Conservation (phyloP, 345 rosid genomes). For the Sonneratia caseolaris region DNA sequence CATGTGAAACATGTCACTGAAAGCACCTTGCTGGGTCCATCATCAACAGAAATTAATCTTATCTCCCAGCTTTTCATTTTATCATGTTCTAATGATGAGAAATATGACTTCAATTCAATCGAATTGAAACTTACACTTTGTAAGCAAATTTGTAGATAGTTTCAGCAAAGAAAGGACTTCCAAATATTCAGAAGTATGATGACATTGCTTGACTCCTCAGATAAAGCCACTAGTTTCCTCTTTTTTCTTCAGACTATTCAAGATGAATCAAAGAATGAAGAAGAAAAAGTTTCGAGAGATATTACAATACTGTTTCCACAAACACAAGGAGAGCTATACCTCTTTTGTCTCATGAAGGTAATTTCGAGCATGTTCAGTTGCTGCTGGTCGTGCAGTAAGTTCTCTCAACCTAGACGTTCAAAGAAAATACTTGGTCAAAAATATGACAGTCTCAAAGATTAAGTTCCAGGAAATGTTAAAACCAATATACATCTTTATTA, state of each 20-base stretch:
- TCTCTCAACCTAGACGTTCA: conserved; percentile 51
- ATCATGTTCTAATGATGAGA: not conserved
- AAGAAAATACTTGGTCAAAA: not conserved
- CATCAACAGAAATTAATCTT: not conserved
- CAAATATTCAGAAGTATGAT: not conserved
- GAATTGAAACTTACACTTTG: not conserved
- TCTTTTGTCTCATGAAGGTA: conserved; percentile 58
- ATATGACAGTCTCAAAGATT: not conserved
- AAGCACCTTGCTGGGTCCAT: not conserved
- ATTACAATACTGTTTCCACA: not conserved
- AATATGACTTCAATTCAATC: not conserved
- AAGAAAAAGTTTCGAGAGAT: not conserved
- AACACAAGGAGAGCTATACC: conserved; percentile 28
- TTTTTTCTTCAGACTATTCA: not conserved
- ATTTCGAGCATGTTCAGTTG: conserved; percentile 46
- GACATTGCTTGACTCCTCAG: not conserved
- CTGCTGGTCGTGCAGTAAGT: conserved; percentile 72
- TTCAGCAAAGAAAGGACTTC: not conserved
- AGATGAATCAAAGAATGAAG: not conserved
- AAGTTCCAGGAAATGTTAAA: not conserved
- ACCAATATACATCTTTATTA: not conserved
- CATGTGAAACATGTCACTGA: not conserved
- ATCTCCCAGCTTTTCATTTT: not conserved
- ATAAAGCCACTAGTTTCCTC: not conserved
- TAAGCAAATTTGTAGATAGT: not conserved